Base-by-base conservation (phyloP, 495 filamentous ascomycete genomes). In the Monascus purpureus region DNA sequence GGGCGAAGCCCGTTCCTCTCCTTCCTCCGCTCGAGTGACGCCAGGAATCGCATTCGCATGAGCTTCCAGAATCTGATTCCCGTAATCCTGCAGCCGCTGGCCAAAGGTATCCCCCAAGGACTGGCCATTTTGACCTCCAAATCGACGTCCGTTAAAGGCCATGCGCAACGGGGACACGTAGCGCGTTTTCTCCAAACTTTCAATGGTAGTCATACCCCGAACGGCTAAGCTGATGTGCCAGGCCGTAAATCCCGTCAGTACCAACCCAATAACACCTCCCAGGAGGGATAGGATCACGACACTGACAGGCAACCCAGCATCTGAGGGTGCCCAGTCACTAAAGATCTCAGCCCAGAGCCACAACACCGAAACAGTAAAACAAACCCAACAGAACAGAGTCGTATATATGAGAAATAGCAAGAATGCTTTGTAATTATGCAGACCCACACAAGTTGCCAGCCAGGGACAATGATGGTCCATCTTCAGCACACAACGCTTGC, bases 401-500 rank as follows among this genome's bases (percentile, higher is more conserved):
- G 82, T 84, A 50, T 97, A 96, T 33, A 92, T 78, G 16, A 97
- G 68, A 55, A 97, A 97, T 6, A 96, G 68, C 22, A 97, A 49
- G 52, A 97, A 97, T 4, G 86, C 67, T 54, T 96, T 96, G 65
- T 95, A 93, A 57, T 96, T 97, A 44, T 73, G 69, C 35, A 97
- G 57, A 15, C 92, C 92, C 28, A 97, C 80, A 49, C 90, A 97
- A 2, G 83, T 95, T 13, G 92, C 90, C 29, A 96, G 68, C 90
- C 90, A 97, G 4, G 90, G 90, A 46, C 90, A 97, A 59, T 97
- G 90, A 53, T 97, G 90, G 53, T 97, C 90, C 90, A 97, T 97
- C 59, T 96, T 96, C 48, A 96, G 64, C 8, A 97, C 88, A 52
- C 90, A 97, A 39, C 78, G 75, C 35, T 76, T 73, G 55, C 90